Evolutionary conservation across 208 protist genomes (phyloP), one percentile per base, ranked within the genome.

Genomic region (Leishmania lainsoni): DNA sequence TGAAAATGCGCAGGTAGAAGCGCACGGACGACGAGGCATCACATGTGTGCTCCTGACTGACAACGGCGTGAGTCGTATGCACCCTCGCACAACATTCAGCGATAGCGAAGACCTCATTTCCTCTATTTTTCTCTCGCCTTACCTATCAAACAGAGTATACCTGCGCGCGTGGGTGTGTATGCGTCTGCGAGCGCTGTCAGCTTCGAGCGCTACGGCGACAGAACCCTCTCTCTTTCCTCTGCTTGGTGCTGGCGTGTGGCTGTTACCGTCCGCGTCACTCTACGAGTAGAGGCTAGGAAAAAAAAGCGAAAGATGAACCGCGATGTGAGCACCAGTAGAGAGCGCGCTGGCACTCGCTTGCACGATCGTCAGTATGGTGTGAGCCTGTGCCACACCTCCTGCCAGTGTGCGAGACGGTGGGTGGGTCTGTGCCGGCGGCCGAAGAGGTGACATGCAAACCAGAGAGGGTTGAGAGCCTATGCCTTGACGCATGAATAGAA

Each of bases 1-100:
- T 48, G 72, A 2, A 22, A 39, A 35, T 8, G 51, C 5, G 32
- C 51, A 39, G 5, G 32, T 26, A 26, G 54, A 59, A 9, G 74
- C 32, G 74, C 56, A 65, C 32, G 56, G 51, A 20, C 74, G 74
- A 22, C 32, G 74, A 76, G 51, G 48, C 51, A 76, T 73, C n/a
- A 14, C 17, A 73, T 17, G 20, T 17, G 69, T 5, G 45, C 10
- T 26, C 14, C 29, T 51, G 26, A 51, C 69, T 35, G 51, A 45
- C 32, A 54, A 17, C 48, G 16, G 72, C 35, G 72, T 76, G 72
- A 0, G 29, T 58, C 51, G 48, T 48, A n/a, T 54, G 20, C 17
- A 39, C 51, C 22, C 22, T 61, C 72, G 72, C 51, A 32, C 16
- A 16, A 59, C 2, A 42, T 39, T 32, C 48, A 48, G 17, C 51